phyloP scores from a whole-genome alignment of 225 moss, liverwort and hornwort genomes.

The Marchantia polymorpha region DNA sequence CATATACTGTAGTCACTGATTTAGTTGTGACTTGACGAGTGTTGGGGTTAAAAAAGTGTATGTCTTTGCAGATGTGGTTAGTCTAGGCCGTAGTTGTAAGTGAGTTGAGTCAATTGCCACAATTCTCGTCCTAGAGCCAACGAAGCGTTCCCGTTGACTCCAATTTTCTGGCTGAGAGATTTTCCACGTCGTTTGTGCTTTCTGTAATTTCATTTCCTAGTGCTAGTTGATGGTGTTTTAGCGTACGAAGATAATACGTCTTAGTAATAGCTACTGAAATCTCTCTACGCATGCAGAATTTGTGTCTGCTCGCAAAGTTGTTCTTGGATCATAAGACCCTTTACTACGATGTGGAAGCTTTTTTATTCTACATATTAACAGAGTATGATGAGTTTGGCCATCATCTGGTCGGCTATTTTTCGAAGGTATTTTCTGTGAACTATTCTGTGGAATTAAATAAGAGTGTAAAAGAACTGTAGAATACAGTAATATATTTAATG shows the following conservation, averaged over 20 bases:
- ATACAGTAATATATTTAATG: no score
- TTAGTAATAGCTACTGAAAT: not conserved
- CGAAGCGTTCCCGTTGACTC: not conserved
- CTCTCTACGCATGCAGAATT: conserved; percentile 53
- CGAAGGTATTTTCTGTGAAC: conserved; percentile 51
- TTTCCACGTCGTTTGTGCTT: not conserved
- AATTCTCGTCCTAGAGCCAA: not conserved
- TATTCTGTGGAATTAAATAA: no score
- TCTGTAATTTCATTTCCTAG: no score
- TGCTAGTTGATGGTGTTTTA: no score
- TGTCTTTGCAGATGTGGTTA: not conserved
- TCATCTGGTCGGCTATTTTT: conserved; percentile 94
- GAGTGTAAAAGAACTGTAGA: no score
- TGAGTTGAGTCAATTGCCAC: not conserved
- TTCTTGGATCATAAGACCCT: conserved; percentile 98
- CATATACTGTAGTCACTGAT: not conserved
- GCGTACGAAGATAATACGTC: no score
- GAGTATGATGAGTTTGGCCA: conserved; percentile 72
- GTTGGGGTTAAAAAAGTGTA: not conserved
- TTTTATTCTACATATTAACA: conserved; percentile 88
- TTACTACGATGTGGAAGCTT: conserved; percentile 93
- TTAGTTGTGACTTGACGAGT: not conserved
- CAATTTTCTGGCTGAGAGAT: not conserved
- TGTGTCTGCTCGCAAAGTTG: conserved; percentile 87
- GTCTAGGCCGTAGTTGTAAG: not conserved